These are phyloP conservation scores for carrot (Daucus carota) DNA, from an alignment of 129 eudicot genomes.

Conservation along the genomic window DH1_v3.0 NC_030381.2:20790501-20791000, in stretches of 20 bases:
- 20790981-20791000: not conserved
- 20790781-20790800: not conserved
- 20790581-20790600: no score
- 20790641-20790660: not conserved
- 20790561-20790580: no score
- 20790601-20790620: no score
- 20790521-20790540: no score
- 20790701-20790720: not conserved
- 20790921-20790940: constrained; percentile 62
- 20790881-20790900: constrained; percentile 78
- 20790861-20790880: constrained; percentile 47
- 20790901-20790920: constrained; percentile 83
- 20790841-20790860: constrained; percentile 8
- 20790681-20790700: not conserved
- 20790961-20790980: not conserved
- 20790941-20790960: constrained; percentile 78
- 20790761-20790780: not conserved
- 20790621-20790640: not conserved
- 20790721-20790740: not conserved
- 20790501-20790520: no score
- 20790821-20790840: not conserved
- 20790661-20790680: not conserved
- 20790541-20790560: no score
- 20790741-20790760: not conserved
- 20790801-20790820: not conserved